A percentile compares a stretch with the other conserved stretches of the same genome.
Evolutionary conservation across 495 filamentous ascomycete species (phyloP).

Genomic region (Usnea hakonensis): DNA sequence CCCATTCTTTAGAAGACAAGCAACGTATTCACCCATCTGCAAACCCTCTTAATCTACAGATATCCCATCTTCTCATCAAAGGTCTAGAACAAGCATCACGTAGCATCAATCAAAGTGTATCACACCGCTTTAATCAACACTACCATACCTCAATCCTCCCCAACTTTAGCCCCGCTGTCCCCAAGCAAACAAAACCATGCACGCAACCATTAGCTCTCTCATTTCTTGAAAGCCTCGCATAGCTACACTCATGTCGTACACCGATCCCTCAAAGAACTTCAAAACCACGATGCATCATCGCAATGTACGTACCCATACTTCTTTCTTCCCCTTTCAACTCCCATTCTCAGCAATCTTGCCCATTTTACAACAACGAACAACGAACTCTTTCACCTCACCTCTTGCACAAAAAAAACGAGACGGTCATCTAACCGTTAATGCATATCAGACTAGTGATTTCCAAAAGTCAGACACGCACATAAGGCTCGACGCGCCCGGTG

Average conservation of each 20-base stretch:
- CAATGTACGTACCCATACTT: neutral
- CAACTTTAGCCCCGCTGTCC: neutral
- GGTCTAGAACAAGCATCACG: neutral
- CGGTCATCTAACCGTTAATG: too few species aligned
- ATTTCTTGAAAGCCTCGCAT: neutral
- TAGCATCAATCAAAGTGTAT: neutral
- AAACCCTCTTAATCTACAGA: neutral
- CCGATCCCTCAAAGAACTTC: neutral
- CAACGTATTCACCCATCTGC: neutral
- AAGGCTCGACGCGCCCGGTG: neutral
- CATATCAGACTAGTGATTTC: neutral
- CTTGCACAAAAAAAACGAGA: too few species aligned
- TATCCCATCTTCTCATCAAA: neutral
- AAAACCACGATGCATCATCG: neutral
- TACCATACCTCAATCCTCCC: neutral
- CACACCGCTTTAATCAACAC: neutral
- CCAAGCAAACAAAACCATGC: conserved; percentile 3
- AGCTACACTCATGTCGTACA: neutral
- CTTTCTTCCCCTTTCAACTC: neutral
- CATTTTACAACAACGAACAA: neutral
- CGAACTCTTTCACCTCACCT: neutral
- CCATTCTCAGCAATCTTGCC: neutral
- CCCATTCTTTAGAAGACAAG: neutral
- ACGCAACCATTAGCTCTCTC: neutral
- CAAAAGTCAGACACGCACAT: neutral